Conservation (phyloP, 169 alveolate genomes). For the Toxoplasma gondii region DNA sequence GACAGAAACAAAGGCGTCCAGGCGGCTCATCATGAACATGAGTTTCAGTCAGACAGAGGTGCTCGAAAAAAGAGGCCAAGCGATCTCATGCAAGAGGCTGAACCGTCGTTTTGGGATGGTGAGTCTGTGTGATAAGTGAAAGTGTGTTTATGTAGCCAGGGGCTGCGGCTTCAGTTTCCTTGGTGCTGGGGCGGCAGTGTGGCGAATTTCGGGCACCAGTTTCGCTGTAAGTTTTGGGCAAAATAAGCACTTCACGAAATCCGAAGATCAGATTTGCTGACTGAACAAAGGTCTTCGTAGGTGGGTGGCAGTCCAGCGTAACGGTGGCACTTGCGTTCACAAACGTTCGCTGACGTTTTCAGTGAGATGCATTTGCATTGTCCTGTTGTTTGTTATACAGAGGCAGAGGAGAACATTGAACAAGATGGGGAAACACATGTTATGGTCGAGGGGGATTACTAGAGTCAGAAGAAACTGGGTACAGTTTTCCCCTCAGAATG, state of each 20-base stretch:
- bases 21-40: neutral
- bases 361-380: neutral
- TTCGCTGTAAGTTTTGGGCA: no score
- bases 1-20: neutral
- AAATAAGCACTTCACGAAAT: no score
- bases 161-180: neutral
- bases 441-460: neutral
- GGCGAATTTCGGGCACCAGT: no score
- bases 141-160: neutral
- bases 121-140: neutral
- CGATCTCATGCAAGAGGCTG: conserved; percentile 61
- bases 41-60: neutral
- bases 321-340: no score
- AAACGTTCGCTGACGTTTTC: no score
- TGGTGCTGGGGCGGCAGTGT: no score
- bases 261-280: no score
- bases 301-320: no score
- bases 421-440: neutral
- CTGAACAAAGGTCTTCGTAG: no score
- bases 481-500: neutral
- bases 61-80: neutral
- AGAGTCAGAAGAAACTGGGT: neutral
- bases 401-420: neutral
- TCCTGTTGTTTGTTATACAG: neutral
- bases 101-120: conserved; percentile 66